Evolutionary conservation across 2,329 filamentous ascomycete genomes (phyloP).

Genomic region (Colletotrichum lindemuthianum): DNA sequence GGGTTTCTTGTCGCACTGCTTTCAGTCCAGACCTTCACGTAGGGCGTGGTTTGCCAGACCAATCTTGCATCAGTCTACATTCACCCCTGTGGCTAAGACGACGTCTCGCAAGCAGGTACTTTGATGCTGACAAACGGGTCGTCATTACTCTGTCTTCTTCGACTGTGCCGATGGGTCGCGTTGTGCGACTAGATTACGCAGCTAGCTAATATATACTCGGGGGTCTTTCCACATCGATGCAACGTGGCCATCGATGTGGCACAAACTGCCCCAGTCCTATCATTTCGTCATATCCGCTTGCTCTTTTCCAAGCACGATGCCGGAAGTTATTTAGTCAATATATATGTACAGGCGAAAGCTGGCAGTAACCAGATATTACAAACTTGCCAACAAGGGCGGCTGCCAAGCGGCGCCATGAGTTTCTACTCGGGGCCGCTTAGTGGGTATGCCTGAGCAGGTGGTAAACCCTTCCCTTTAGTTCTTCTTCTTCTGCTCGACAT

Average conservation of each 20-base stretch:
- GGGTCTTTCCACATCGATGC: neutral
- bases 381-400: constrained; percentile 8
- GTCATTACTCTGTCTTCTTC: too few relatives aligned
- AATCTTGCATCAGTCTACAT: too few relatives aligned
- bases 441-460: neutral
- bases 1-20: too few relatives aligned
- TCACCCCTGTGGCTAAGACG: too few relatives aligned
- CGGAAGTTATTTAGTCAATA: neutral
- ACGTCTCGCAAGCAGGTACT: too few relatives aligned
- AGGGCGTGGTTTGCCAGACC: too few relatives aligned
- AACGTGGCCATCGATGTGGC: too few relatives aligned
- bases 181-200: neutral
- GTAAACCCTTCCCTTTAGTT: constrained; percentile 21
- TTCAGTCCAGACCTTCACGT: too few relatives aligned
- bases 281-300: constrained; percentile 2
- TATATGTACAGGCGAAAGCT: constrained; percentile 27
- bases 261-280: neutral
- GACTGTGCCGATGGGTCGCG: too few relatives aligned
- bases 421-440: neutral
- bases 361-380: constrained; percentile 21
- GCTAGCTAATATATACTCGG: neutral
- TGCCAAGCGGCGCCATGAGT: neutral
- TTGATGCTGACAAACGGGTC: too few relatives aligned
- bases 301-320: neutral
- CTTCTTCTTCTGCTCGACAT: constrained; percentile 37